Base-by-base conservation (phyloP, 2,329 filamentous ascomycete species). In the Ascochyta viciae-villosae region DNA sequence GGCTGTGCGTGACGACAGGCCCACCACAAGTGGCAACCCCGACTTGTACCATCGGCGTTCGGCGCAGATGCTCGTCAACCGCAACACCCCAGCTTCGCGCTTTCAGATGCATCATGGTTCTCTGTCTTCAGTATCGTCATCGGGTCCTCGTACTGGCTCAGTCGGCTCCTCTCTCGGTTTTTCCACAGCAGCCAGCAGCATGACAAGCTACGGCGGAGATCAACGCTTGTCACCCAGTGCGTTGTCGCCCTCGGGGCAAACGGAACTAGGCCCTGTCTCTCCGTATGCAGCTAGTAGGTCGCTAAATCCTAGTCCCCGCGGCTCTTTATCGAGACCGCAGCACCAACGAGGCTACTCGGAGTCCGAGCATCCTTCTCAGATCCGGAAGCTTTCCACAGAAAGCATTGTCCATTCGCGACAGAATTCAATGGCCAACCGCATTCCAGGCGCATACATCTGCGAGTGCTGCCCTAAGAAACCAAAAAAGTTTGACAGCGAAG, bases 401-500 rank as follows among this genome's bases (percentile, higher is more conserved):
- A 77, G 75, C 54, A 65, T 72, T 22, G 55, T 74, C n/a, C 78
- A 78, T 39, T 78, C 78, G 3, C 81, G 83, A 47, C 79, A 81
- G 44, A 79, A 77, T 55, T 82, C 79, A 48, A 71, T 80, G 37
- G 78, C 79, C 19, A 65, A 63, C 13, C 84, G 85, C 52, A 76
- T 86, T 41, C 80, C 83, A 44, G 85, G 85, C 19, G 74, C 85
- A 29, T 88, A 82, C 67, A 87, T 96, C 78, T 98, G 93, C 77
- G 92, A 96, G 70, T 98, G 94, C 75, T 98, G 93, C 77, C 93
- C 92, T 0, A 97, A 97, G 77, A 97, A 97, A 77, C 93, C 93
- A 1, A 96, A 96, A 77, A 96, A 96, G 71, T 97, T 97, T 69
- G 91, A 96, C 65, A 91, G 87, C 4, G 83, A 87, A 60, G 89